Evolutionary conservation across 2,329 filamentous ascomycete species (phyloP), one percentile per base, ranked within the genome.

Genomic region (Lithohypha guttulata): DNA sequence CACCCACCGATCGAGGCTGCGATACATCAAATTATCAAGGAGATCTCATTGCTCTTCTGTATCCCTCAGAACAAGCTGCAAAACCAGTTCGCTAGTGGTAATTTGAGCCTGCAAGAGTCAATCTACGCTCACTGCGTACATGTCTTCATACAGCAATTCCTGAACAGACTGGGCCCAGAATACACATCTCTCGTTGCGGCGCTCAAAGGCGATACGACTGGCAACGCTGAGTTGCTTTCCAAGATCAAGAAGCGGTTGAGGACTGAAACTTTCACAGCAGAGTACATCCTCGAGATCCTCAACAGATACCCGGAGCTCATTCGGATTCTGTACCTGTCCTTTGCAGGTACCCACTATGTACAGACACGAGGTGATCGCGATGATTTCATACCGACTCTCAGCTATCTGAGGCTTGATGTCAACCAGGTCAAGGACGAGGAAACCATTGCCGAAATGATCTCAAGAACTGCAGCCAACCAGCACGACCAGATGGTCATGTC

Each of bases 401-500:
- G 76, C 52, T 81, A 79, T 55, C 64, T 80, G 45, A 73, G 77
- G 43, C 62, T 81, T 35, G 70, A 79, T 55, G 68, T 79, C 23
- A 76, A 80, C 49, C 71, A 86, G 57, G 79, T 91, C n/a, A 65
- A 93, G 17, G 81, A 79, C 6, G 81, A 91, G 49, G 68, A 68
- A 14, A 73, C 76, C 54, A 71, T 94, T 26, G 79, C 84, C 60
- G 77, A 82, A 35, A 69, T 80, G 50, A 91, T 94, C 55, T 73
- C 80, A 44, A 80, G 77, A 57, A 82, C 80, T n/a, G 80, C 84
- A 13, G 73, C 71, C 43, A 96, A 93, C 55, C 89, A 98, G 65
- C 87, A 98, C 63, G 86, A 98, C 57, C 81, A 89, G 58, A 93
- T 95, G 79, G 91, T 98, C 51, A 93, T 98, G 85, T 85, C 79